phyloP scores from a whole-genome alignment of 345 rosid genomes.

The Erodium maritimum region DNA sequence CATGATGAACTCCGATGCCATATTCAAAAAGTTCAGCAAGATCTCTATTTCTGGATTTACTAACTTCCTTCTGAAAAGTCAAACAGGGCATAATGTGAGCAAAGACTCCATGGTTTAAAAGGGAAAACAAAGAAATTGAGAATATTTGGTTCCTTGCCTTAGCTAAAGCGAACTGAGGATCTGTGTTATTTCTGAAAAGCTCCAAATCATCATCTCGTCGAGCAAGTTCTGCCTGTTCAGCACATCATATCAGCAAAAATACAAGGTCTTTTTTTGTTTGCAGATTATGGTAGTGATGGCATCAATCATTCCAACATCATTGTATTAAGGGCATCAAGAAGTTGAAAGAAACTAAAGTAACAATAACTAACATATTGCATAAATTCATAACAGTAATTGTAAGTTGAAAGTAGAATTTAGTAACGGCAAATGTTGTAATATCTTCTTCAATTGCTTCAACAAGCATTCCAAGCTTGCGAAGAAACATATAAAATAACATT shows the following conservation, averaged over 20 bases:
- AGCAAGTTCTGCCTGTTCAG: constrained; percentile 75
- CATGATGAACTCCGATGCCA: constrained; percentile 86
- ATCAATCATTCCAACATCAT: no score
- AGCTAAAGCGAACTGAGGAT: constrained; percentile 53
- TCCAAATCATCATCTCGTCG: constrained; percentile 50
- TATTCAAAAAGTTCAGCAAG: constrained; percentile 63
- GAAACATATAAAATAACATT: background rate
- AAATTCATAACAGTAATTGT: no score
- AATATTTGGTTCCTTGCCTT: constrained; percentile 40
- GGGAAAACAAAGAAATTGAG: constrained; percentile 6
- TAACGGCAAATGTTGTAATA: no score
- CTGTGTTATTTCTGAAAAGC: constrained; percentile 47
- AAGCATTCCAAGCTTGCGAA: no score
- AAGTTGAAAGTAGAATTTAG: no score
- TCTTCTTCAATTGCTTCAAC: no score
- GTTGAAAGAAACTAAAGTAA: no score
- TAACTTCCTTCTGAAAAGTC: constrained; percentile 65
- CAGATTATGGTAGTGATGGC: no score
- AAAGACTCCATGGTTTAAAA: constrained; percentile 1
- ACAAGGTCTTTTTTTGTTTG: no score
- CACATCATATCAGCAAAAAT: background rate
- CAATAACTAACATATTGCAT: no score
- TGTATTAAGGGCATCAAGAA: no score
- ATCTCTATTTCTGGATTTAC: constrained; percentile 93
- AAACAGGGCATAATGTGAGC: constrained; percentile 11